Evolutionary conservation across 164 flowering plant genomes (phyloP), one percentile per base, ranked within the genome.

Genomic region (Cinnamomum chago): DNA sequence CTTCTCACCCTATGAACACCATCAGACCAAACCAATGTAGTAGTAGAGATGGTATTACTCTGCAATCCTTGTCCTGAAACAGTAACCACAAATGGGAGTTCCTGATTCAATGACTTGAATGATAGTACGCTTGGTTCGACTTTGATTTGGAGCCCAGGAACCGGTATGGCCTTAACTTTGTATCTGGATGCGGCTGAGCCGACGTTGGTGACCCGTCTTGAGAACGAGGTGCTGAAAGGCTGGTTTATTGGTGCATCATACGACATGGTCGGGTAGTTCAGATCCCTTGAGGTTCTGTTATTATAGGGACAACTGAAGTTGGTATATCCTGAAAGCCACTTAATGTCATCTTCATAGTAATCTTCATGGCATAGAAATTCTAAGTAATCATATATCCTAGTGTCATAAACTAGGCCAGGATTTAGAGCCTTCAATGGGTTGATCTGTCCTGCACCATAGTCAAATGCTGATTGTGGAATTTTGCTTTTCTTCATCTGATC

Each of bases 121-220:
- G 82, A 62, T 6, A 88, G 79, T 0, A 50, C 50, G 10, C 33
- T 71, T 0, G 93, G 93, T 3, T 65, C 51, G 5, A 86, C 89
- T 51, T 28, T 13, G n/a, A 90, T 77, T 6, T n/a, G 70, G 28
- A 88, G 58, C 25, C 81, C 85, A 13, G 72, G 2, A 0, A 84
- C 82, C 2, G 78, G 76, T 0, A 3, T 40, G 25, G 85, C 71
- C 0, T 10, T 69, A 2, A 86, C 89, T 55, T 72, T 74, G 72
- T 87, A 88, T 24, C 84, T 82, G 9, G 89, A 85, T 0, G 22
- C 65, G 1, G 86, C 66, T 5, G 88, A 73, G 0, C 91, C 94
- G 33, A 90, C 97, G 64, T 91, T 90, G 3, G 94, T 92, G 35
- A 90, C 90, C 0, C 85, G 86, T 69, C 97, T 78, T 23, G 76